These are phyloP conservation scores for Lizonia empirigonia DNA, from an alignment of 2,329 filamentous ascomycete species.

Conservation along the genomic window DNA sequence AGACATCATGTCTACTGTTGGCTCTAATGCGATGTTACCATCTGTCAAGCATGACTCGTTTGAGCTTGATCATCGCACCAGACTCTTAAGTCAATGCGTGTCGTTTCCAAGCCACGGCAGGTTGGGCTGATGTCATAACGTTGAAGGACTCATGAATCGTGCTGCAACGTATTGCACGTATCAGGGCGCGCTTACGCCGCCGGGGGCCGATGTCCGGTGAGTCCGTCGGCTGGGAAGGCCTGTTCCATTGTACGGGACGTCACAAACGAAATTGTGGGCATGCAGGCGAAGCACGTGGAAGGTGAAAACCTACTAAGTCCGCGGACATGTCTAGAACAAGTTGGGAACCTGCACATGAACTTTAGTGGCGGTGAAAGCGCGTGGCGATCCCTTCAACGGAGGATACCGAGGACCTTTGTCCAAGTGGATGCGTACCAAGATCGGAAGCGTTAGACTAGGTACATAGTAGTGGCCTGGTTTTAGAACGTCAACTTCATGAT, in stretches of 20 bases:
- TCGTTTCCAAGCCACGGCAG: background rate
- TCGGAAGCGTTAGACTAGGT: background rate
- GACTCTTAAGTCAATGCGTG: background rate
- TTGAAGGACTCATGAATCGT: background rate
- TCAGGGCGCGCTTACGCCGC: slow-evolving; percentile 4
- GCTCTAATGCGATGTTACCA: background rate
- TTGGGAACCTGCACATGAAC: slow-evolving; percentile 5
- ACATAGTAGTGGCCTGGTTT: background rate
- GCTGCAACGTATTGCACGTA: background rate
- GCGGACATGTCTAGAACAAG: background rate
- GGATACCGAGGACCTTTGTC: background rate
- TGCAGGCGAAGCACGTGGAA: slow-evolving; percentile 9
- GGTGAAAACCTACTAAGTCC: background rate
- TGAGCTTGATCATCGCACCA: background rate
- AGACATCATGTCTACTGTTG: background rate
- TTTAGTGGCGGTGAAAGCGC: background rate
- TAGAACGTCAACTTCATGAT: background rate
- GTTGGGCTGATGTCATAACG: slow-evolving; percentile 1
- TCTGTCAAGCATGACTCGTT: background rate
- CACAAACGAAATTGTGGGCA: slow-evolving; percentile 1
- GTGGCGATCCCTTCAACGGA: slow-evolving; percentile 2
- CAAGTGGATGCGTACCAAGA: background rate
- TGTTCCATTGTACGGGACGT: slow-evolving; percentile 7
- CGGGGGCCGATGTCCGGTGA: background rate
- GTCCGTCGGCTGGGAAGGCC: background rate